These are phyloP conservation scores for Tulasnella sp. DNA, from an alignment of 768 basidiomycete genomes.

Conservation along the genomic window DNA sequence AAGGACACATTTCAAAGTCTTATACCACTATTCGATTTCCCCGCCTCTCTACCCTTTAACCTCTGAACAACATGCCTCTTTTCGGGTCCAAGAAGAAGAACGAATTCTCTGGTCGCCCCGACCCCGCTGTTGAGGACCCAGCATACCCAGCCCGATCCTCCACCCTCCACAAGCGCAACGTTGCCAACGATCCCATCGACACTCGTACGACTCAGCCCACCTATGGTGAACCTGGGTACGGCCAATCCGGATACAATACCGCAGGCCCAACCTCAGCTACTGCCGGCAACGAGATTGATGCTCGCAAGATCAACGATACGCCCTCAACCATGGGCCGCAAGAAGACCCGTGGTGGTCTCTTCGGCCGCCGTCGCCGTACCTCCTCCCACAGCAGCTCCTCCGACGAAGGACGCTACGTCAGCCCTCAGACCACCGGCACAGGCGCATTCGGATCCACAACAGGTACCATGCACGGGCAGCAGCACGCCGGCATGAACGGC, in stretches of 20 bases:
- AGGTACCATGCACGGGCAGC: background rate
- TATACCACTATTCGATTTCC: background rate
- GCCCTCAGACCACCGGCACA: slow-evolving; percentile 6
- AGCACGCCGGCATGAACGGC: background rate
- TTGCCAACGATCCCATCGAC: background rate
- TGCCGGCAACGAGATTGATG: background rate
- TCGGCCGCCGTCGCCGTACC: background rate
- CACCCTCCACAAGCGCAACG: slow-evolving; percentile 1
- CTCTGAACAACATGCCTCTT: slow-evolving; percentile 13
- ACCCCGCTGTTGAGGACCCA: background rate
- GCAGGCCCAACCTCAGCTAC: background rate
- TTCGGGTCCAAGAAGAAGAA: slow-evolving; percentile 20
- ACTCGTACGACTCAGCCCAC: background rate
- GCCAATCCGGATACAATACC: background rate
- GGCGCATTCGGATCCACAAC: background rate
- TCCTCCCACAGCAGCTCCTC: slow-evolving; percentile 9
- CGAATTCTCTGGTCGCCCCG: slow-evolving; percentile 15
- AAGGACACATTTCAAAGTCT: background rate
- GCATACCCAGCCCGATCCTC: background rate
- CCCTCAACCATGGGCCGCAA: slow-evolving; percentile 6
- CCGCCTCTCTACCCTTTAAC: background rate
- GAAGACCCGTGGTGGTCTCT: slow-evolving; percentile 9
- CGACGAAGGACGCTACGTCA: slow-evolving; percentile 1
- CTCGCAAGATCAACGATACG: slow-evolving; percentile 6
- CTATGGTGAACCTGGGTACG: background rate